Evolutionary conservation across 108 stramenopile genomes (phyloP).

Genomic region (Pseudonitzschia multiseries): DNA sequence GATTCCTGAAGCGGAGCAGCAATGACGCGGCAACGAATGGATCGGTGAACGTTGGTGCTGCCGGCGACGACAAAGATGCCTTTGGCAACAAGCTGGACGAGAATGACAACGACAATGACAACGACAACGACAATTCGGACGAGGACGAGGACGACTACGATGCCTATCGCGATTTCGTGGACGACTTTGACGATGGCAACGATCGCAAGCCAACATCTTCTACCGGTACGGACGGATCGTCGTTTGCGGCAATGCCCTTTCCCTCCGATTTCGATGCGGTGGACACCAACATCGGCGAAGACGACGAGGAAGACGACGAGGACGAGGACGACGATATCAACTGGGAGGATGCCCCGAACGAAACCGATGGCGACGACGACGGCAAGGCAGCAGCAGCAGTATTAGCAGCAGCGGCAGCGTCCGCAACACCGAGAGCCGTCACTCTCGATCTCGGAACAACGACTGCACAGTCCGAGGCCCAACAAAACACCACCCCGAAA

Average conservation of each 20-base stretch:
- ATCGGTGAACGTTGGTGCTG: too few relatives aligned
- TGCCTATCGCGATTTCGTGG: neutral
- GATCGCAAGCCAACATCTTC: conserved; percentile 1
- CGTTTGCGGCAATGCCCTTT: neutral
- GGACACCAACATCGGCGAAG: neutral
- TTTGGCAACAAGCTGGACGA: neutral
- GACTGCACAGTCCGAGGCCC: neutral
- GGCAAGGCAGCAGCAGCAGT: too few relatives aligned
- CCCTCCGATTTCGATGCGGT: conserved; percentile 20
- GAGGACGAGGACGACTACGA: neutral
- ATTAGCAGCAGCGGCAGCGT: too few relatives aligned
- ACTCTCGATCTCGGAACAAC: conserved; percentile 6
- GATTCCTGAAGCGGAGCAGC: neutral
- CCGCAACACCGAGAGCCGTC: neutral
- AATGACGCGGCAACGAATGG: neutral
- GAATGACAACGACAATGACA: neutral
- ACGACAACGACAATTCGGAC: neutral
- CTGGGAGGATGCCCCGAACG: conserved; percentile 33
- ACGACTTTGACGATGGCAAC: too few relatives aligned
- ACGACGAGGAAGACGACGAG: conserved; percentile 21
- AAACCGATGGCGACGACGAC: conserved; percentile 41
- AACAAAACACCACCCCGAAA: neutral
- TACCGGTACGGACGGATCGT: conserved; percentile 5
- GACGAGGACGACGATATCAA: conserved; percentile 27
- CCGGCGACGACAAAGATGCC: too few relatives aligned